Evolutionary conservation across 192 early-diverging fungal genomes (phyloP).

Genomic region (Phycomyces nitens): DNA sequence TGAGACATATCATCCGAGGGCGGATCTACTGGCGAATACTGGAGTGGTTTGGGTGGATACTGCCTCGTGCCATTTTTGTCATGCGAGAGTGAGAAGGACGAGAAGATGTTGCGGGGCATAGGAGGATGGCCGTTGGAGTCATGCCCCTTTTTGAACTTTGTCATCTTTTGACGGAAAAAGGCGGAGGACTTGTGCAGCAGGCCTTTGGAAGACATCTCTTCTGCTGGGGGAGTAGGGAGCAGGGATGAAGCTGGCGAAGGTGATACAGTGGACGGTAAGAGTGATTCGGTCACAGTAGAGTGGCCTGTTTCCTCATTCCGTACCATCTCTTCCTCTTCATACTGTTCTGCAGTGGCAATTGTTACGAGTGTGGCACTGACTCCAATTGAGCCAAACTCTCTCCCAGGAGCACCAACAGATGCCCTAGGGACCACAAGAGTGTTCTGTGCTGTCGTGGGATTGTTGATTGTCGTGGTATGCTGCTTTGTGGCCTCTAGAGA

Average conservation of each 20-base stretch:
- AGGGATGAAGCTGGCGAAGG: not conserved
- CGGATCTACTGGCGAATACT: constrained; percentile 23
- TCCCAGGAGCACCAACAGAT: too few relatives aligned
- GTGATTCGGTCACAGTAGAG: not conserved
- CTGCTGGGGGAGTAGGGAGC: not conserved
- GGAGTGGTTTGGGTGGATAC: constrained; percentile 28
- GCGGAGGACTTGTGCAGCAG: constrained; percentile 3
- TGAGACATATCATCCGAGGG: not conserved
- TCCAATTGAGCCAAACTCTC: too few relatives aligned
- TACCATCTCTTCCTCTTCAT: not conserved
- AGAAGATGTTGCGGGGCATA: not conserved
- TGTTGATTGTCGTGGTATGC: too few relatives aligned
- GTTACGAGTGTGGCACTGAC: too few relatives aligned
- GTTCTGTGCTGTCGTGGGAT: too few relatives aligned
- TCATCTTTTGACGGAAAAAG: constrained; percentile 8
- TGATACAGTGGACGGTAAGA: not conserved
- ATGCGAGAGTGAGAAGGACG: constrained; percentile 2
- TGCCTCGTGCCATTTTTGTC: not conserved
- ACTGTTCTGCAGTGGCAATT: too few relatives aligned
- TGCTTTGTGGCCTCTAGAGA: not conserved
- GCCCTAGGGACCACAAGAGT: too few relatives aligned
- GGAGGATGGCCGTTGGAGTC: not conserved
- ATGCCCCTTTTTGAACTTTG: constrained; percentile 2
- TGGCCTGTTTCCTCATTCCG: not conserved
- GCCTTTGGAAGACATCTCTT: not conserved